Evolutionary conservation across 2,329 filamentous ascomycete species (phyloP).

Genomic region (Fusarium transvaalense): DNA sequence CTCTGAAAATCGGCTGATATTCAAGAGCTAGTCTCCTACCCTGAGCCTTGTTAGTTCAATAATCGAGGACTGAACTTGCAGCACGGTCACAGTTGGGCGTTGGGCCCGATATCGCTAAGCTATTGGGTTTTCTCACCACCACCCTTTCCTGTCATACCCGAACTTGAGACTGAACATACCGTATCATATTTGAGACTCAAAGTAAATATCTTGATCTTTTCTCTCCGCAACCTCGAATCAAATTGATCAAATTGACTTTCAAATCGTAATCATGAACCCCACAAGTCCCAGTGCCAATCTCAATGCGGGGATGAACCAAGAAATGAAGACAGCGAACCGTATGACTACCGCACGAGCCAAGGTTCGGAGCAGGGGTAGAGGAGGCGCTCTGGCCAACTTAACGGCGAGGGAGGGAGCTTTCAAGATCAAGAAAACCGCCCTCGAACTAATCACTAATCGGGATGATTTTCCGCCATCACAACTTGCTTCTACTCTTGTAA

Average conservation of each 20-base stretch:
- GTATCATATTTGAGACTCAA: background rate
- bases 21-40: constrained; percentile 32
- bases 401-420: constrained; percentile 1
- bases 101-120: background rate
- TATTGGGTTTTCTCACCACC: constrained; percentile 13
- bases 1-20: constrained; percentile 10
- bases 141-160: background rate
- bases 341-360: constrained; percentile 45
- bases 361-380: constrained; percentile 37
- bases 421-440: constrained; percentile 32
- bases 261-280: constrained; percentile 30
- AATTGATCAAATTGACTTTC: constrained; percentile 25
- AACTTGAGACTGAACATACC: background rate
- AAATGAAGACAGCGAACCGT: constrained; percentile 41
- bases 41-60: constrained; percentile 29
- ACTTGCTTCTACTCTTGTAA: constrained; percentile 26
- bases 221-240: constrained; percentile 14
- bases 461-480: constrained; percentile 12
- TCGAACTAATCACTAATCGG: constrained; percentile 20
- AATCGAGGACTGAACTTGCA: background rate
- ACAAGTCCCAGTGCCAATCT: constrained; percentile 18
- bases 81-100: constrained; percentile 15
- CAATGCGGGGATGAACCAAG: constrained; percentile 45
- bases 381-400: constrained; percentile 6
- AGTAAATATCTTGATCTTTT: background rate